Base-by-base conservation (phyloP, 805 yeast genomes). In the Saitoella complicata region DNA sequence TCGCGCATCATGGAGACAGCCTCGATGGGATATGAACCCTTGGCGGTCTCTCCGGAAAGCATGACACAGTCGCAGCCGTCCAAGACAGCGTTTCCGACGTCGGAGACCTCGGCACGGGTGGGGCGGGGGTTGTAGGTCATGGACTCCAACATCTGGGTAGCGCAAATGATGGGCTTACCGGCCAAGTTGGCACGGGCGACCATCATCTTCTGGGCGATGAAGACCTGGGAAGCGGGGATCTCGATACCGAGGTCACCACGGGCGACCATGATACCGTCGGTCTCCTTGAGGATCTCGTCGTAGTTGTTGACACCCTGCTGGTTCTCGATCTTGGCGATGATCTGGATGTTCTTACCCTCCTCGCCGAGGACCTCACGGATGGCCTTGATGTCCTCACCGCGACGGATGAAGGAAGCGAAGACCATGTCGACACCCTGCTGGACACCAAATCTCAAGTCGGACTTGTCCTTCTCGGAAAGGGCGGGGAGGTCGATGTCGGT, bases 51-150 rank as follows among this genome's bases (percentile, higher is more conserved):
- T 67, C 98, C 98, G 47, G 94, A 82, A 66, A 91, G 77, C 98
- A 91, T 91, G 65, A 91, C 97, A 82, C 98, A 91, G 73, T 91
- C 98, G 61, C 97, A 96, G 71, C 98, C 98, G 63, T 91, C 98
- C 64, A 91, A 76, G 55, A 91, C 83, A 58, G 98, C 98, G 70
- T 91, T 91, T 71, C 98, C 98, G 53, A 91, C 98, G 68, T 91
- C 98, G 46, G 94, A 80, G 50, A 91, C 98, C 73, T 91, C 98
- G 57, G 98, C 98, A 73, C 98, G 83, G 65, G 98, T 91, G 69
- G 98, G 98, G 71, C 98, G 82, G 67, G 98, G 98, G 81, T 91
- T 91, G 72, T 81, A 85, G 50, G 97, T 91, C 98, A 91, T 91
- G 49, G 96, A 85, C 72, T 91, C 98, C 67, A 91, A 79, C 98